Percentiles rank a stretch among this genome's conserved stretches.
Conservation (phyloP, 2,329 filamentous ascomycete genomes). For the Alternaria arbusti region DNA sequence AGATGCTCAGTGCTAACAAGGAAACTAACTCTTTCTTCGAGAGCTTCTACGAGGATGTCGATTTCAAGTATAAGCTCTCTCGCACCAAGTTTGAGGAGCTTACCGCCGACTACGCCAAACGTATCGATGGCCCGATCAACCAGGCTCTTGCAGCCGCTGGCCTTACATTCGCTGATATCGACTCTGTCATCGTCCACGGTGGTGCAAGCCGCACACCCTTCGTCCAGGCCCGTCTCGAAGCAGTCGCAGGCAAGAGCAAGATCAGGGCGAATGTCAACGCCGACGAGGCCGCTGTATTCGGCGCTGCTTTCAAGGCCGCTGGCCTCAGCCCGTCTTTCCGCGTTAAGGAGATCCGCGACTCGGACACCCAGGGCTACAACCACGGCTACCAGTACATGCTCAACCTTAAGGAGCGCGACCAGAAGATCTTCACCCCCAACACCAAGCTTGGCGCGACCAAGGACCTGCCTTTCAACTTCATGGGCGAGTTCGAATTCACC, state of each 20-base stretch:
- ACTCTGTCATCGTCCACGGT: constrained; percentile 92
- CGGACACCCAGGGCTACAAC: constrained; percentile 77
- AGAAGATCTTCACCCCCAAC: constrained; percentile 81
- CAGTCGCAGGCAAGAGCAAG: constrained; percentile 75
- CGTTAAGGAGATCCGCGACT: constrained; percentile 91
- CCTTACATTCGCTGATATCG: constrained; percentile 75
- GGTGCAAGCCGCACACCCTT: constrained; percentile 91
- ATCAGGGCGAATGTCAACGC: constrained; percentile 94
- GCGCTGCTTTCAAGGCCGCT: constrained; percentile 92
- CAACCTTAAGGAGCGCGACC: constrained; percentile 72
- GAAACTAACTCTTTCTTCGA: constrained; percentile 84
- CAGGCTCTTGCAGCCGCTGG: constrained; percentile 76
- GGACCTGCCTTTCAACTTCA: constrained; percentile 82
- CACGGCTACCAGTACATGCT: constrained; percentile 77
- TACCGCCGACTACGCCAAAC: constrained; percentile 69
- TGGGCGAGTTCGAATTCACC: constrained; percentile 78
- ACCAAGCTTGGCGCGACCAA: constrained; percentile 81
- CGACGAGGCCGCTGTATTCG: constrained; percentile 95
- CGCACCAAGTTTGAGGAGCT: constrained; percentile 83
- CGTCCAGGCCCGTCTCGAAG: constrained; percentile 87
- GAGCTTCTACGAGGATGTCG: constrained; percentile 86
- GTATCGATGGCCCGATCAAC: constrained; percentile 73
- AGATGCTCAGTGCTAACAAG: constrained; percentile 91
- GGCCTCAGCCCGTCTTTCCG: constrained; percentile 93
- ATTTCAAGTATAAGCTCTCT: constrained; percentile 89